Percentiles rank a stretch among this genome's conserved stretches.
Evolutionary conservation across 306 rosid species (phyloP).

Genomic region (Geum urbanum): DNA sequence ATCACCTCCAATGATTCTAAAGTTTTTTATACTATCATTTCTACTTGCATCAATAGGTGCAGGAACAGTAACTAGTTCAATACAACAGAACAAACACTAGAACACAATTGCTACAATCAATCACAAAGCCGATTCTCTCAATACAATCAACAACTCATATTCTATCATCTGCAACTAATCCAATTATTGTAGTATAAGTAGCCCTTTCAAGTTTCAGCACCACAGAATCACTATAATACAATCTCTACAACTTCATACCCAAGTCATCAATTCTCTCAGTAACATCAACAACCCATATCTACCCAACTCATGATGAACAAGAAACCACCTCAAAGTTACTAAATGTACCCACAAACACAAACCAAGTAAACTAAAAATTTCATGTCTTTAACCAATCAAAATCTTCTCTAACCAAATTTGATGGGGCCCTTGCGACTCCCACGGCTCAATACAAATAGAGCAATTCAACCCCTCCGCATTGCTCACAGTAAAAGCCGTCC

Average conservation of each 20-base stretch:
- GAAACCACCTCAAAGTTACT: not conserved
- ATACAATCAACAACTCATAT: too few relatives aligned
- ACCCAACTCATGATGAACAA: too few relatives aligned
- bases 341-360: not conserved
- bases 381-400: not conserved
- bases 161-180: too few relatives aligned
- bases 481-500: not conserved
- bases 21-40: not conserved
- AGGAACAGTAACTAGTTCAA: not conserved
- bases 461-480: not conserved
- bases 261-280: too few relatives aligned
- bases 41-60: not conserved
- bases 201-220: too few relatives aligned
- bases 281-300: too few relatives aligned
- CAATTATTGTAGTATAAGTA: too few relatives aligned
- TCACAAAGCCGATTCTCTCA: too few relatives aligned
- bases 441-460: constrained; percentile 8
- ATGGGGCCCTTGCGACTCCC: constrained; percentile 5
- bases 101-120: too few relatives aligned
- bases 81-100: not conserved
- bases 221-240: too few relatives aligned
- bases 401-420: constrained; percentile 9
- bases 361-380: not conserved
- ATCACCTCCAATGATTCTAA: not conserved
- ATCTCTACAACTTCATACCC: too few relatives aligned